These are phyloP conservation scores for Orbilia ellipsospora DNA, from an alignment of 2,329 filamentous ascomycete genomes.

Conservation along the genomic window DNA sequence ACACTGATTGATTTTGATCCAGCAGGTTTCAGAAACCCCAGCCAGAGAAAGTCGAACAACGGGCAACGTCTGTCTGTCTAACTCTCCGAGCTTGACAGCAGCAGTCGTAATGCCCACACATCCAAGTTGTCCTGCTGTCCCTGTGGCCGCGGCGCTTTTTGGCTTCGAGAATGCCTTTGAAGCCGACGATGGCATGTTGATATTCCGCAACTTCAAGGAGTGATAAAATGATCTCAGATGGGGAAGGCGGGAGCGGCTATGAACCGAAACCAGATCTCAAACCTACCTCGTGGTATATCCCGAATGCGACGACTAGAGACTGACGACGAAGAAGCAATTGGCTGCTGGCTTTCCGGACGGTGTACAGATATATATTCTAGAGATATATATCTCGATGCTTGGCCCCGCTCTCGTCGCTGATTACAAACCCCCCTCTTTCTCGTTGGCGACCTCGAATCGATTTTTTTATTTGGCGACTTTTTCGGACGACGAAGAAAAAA, in stretches of 20 bases:
- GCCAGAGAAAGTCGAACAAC: too few relatives aligned
- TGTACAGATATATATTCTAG: slow-evolving; percentile 1
- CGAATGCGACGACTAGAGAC: slow-evolving; percentile 40
- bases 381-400: not conserved
- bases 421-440: slow-evolving; percentile 9
- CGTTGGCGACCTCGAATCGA: slow-evolving; percentile 6
- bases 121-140: not conserved
- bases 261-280: slow-evolving; percentile 22
- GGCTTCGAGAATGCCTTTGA: too few relatives aligned
- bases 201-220: not conserved
- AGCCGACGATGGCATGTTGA: not conserved
- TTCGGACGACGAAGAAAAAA: slow-evolving; percentile 13
- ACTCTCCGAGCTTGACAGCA: too few relatives aligned
- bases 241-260: slow-evolving; percentile 20
- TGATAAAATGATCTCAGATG: not conserved
- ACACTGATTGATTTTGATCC: too few relatives aligned
- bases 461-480: not conserved
- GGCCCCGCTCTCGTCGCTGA: not conserved
- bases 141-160: too few relatives aligned
- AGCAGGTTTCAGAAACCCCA: too few relatives aligned
- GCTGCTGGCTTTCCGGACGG: not conserved
- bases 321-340: slow-evolving; percentile 27
- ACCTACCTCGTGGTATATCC: slow-evolving; percentile 50
- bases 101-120: not conserved
- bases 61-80: too few relatives aligned